Conservation (phyloP, 2,329 filamentous ascomycete genomes). For the Claviceps citrina region DNA sequence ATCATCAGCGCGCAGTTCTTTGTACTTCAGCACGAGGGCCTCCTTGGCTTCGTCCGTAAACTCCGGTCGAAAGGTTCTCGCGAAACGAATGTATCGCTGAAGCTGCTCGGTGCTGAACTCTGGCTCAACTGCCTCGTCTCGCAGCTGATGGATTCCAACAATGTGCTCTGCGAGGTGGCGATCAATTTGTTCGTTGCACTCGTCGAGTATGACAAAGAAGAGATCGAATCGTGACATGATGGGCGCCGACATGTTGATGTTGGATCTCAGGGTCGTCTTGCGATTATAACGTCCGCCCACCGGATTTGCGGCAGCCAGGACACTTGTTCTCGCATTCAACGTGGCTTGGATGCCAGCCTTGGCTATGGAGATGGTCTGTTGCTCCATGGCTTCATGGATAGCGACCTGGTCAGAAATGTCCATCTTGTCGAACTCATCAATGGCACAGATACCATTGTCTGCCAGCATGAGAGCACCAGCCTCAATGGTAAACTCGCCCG, state of each 20-base stretch:
- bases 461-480: conserved; percentile 95
- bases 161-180: conserved; percentile 89
- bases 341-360: conserved; percentile 98
- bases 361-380: conserved; percentile 97
- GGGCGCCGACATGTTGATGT: conserved; percentile 96
- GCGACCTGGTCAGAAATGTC: conserved; percentile 93
- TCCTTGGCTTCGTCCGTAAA: conserved; percentile 80
- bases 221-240: conserved; percentile 99
- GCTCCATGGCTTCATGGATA: conserved; percentile 99
- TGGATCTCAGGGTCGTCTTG: conserved; percentile 80
- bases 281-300: conserved; percentile 95
- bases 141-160: conserved; percentile 79
- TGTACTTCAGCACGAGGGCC: conserved; percentile 81
- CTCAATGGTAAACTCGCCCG: conserved; percentile 96
- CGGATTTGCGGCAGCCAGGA: conserved; percentile 90
- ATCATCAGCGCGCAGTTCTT: conserved; percentile 84
- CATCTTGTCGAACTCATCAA: conserved; percentile 99
- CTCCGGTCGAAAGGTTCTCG: conserved; percentile 81
- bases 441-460: conserved; percentile 92
- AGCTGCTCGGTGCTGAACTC: conserved; percentile 94
- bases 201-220: conserved; percentile 94
- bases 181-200: conserved; percentile 85
- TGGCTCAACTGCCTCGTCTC: conserved; percentile 79
- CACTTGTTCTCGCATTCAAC: conserved; percentile 85
- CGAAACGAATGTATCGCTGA: conserved; percentile 94